Conservation (phyloP, 257 asterid genomes). For the Solanum pinnatisectum region DNA sequence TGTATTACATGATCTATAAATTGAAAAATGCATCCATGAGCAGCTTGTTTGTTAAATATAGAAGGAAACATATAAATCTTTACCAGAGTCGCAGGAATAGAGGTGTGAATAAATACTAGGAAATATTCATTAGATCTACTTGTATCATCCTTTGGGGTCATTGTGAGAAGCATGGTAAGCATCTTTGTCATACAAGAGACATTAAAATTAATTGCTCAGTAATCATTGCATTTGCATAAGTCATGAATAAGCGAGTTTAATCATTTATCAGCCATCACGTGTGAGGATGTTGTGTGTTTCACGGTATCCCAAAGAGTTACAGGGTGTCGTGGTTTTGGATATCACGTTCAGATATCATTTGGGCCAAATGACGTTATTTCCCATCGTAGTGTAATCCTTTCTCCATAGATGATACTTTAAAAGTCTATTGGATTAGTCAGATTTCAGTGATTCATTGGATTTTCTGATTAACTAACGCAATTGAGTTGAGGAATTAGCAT, state of each 20-base stretch:
- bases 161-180: not conserved
- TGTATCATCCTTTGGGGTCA: not conserved
- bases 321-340: constrained; percentile 50
- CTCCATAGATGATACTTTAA: no score
- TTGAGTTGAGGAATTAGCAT: no score
- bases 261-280: constrained; percentile 62
- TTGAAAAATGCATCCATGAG: not conserved
- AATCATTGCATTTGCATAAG: constrained; percentile 15
- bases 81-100: constrained; percentile 56
- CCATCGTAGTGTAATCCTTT: constrained; percentile 28
- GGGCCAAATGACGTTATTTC: constrained; percentile 56
- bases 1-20: no score
- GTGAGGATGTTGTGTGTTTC: constrained; percentile 27
- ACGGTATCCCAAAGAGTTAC: constrained; percentile 24
- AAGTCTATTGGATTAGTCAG: no score
- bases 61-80: constrained; percentile 52
- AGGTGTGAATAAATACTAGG: constrained; percentile 42
- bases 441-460: constrained; percentile 8
- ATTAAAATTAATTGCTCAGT: not conserved
- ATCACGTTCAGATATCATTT: constrained; percentile 37
- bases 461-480: no score
- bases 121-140: constrained; percentile 36
- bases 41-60: constrained; percentile 24
- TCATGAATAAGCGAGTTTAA: constrained; percentile 24
- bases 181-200: not conserved